These are phyloP conservation scores for Condylostoma magnum DNA, from an alignment of 169 alveolate genomes.

Conservation along the genomic window DNA sequence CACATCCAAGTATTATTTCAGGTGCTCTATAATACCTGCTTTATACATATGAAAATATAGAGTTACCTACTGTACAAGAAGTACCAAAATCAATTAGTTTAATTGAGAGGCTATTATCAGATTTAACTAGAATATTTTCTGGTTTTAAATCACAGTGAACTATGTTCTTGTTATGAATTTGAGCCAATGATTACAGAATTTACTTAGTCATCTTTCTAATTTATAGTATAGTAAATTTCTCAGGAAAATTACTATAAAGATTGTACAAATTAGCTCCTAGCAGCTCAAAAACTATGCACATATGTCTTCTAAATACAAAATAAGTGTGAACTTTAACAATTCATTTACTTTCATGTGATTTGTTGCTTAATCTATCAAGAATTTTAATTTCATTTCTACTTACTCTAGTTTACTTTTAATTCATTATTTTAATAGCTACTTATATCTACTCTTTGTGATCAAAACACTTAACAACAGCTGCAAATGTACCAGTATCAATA, in stretches of 20 bases:
- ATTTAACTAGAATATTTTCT: conserved; percentile 90
- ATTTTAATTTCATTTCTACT: no score
- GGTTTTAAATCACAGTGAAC: conserved; percentile 94
- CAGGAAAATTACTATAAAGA: no score
- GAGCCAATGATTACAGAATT: conserved; percentile 64
- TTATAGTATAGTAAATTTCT: no score
- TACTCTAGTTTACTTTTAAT: no score
- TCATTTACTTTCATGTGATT: no score
- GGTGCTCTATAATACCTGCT: conserved; percentile 98
- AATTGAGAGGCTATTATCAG: conserved; percentile 72
- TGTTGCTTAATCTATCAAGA: no score
- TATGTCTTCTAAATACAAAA: conserved; percentile 70
- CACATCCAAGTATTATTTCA: conserved; percentile 96
- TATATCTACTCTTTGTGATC: neutral
- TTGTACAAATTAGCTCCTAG: conserved; percentile 63
- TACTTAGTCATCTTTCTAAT: conserved; percentile 66
- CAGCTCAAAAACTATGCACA: conserved; percentile 52
- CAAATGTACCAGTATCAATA: conserved; percentile 17
- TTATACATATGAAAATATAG: conserved; percentile 92
- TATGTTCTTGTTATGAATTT: conserved; percentile 70
- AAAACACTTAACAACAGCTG: conserved; percentile 4
- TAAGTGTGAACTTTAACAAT: conserved; percentile 63
- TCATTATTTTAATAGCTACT: conserved; percentile 13
- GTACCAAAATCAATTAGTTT: conserved; percentile 97
- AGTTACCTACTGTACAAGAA: conserved; percentile 92